Conservation (phyloP, 169 alveolate genomes). For the Besnoitia besnoiti region DNA sequence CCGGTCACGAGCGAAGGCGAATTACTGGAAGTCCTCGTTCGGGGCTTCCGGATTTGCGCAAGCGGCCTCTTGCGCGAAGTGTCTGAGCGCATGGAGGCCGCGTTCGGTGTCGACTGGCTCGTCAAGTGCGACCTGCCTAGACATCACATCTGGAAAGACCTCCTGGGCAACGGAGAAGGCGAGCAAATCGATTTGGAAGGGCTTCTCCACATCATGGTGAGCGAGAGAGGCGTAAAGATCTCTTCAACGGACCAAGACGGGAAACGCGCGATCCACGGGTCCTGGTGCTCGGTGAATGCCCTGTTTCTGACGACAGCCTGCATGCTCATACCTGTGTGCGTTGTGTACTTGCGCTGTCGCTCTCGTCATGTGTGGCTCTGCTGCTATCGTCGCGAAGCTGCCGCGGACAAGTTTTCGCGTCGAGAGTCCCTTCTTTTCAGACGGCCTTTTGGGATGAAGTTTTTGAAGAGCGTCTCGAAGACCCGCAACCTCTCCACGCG, state of each 20-base stretch:
- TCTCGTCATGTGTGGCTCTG: no score
- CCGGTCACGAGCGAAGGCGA: conserved; percentile 29
- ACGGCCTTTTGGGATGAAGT: conserved; percentile 56
- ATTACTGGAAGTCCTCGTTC: conserved; percentile 20
- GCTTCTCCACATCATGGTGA: conserved; percentile 20
- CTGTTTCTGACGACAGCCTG: no score
- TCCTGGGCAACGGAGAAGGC: conserved; percentile 5
- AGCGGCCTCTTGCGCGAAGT: conserved; percentile 37
- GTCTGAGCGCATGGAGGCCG: background rate
- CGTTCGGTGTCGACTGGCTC: conserved; percentile 42
- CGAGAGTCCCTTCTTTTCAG: background rate
- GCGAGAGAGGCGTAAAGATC: no score
- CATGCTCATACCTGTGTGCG: no score
- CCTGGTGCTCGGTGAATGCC: no score
- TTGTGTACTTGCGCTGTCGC: no score
- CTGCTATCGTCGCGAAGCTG: no score
- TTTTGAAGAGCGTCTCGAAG: conserved; percentile 22
- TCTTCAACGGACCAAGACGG: no score
- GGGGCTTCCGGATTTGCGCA: conserved; percentile 51
- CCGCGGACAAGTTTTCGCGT: no score
- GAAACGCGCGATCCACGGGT: no score
- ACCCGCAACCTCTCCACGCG: conserved; percentile 43
- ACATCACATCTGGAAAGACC: conserved; percentile 35
- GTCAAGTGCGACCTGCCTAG: conserved; percentile 29
- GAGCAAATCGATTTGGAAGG: conserved; percentile 43